Base-by-base conservation (phyloP, 805 yeast genomes). In the Kurtzmaniella fragi region DNA sequence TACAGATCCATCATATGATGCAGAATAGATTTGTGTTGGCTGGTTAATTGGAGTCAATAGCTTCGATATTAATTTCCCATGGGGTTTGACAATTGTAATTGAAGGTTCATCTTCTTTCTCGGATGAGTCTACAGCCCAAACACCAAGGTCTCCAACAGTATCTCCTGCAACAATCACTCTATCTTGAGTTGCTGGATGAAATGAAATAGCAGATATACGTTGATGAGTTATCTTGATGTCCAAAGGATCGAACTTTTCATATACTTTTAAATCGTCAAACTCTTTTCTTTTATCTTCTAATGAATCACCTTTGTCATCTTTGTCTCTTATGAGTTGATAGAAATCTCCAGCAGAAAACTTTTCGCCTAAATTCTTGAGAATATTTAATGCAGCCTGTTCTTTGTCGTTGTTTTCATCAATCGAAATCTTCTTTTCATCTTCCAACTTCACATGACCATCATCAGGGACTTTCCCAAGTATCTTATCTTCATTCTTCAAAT, bases 1-100 rank as follows among this genome's bases (percentile, higher is more conserved):
- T 2, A 91, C 72, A 0, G 95, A 81, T 0, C 97, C 97, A 61
- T 91, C 99, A 55, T 91, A 91, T 2, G 95, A 82, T 3, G 82
- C 71, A 0, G 93, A 78, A 29, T 78, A 70, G 1, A 91, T 70
- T 44, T 77, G 75, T 17, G 75, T 65, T 7, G 78, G 71, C 17
- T 72, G 64, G 1, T 64, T 59, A 0, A 71, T 62, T 34, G 77
- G 76, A 27, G 81, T 72, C 11, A 74, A 67, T 26, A 89, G 73
- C 36, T 77, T 74, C 4, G 91, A 75, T 6, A 91, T 75, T 11
- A 86, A 73, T 35, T 82, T 80, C 0, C 90, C 80, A 53, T 93
- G 97, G 3, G 88, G 75, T 46, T 79, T 80, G 47, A 89, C 73
- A 15, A 77, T 74, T 0, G 84, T 64, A 2, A 86, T 75, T 30